Base-by-base conservation (phyloP, 192 early-diverging fungal species). In the Cladochytrium replicatum region DNA sequence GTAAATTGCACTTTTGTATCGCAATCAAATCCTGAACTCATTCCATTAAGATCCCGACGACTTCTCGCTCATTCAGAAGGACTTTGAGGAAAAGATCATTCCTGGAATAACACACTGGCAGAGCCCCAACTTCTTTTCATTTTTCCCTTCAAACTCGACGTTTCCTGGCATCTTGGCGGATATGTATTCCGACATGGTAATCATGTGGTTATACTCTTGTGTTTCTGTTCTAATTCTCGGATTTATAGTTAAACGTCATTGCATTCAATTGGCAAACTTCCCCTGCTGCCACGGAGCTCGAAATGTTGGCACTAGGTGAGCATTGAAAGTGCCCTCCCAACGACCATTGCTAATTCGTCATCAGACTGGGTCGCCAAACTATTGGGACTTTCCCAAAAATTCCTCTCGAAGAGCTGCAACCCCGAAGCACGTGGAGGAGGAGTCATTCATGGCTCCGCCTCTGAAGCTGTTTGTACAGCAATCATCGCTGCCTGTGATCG, bases 41-140 rank as follows among this genome's bases (percentile, higher is more conserved):
- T 1, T 15, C 44, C 21, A 2, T 23, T 9, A 57, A n/a, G 38
- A 24, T 15, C 63, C 68, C 1, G 68, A 69, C 11, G 15, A 43
- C 17, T 69, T 57, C 42, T 66, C 70, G 11, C 27, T n/a, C 2
- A 69, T 69, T 28, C 50, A 50, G 15, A 21, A 19, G 4, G 68
- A 84, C 32, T 60, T 84, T 23, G 43, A 72, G 37, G 42, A 43
- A 6, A 75, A 74, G 49, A 83, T 83, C 41, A 65, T 81, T 44
- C 81, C 80, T 1, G 79, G 81, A 1, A 67, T 82, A 11, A 82
- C 80, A 1, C 80, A 82, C 60, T 83, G 81, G 81, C 80, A 83
- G 63, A 74, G 73, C 7, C 63, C 63, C 31, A 75, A 78, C 63
- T 82, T 82, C 50, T 82, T 73, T 39, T 69, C 60, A 30, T 82